phyloP scores from a whole-genome alignment of 805 yeast genomes.

The Yarrowia osloensis region DNA sequence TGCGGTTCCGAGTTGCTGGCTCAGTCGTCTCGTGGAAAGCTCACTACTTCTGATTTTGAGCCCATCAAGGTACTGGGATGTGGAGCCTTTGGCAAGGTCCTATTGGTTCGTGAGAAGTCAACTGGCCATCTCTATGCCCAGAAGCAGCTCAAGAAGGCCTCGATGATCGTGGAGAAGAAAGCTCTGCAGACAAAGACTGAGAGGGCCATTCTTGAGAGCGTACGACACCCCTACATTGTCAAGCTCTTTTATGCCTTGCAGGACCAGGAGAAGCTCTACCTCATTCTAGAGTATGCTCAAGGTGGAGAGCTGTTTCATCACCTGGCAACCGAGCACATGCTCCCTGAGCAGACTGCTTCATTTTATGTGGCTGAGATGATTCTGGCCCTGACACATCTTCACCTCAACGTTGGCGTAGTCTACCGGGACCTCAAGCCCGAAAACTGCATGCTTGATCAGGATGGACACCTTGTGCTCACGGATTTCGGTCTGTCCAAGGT shows the following conservation, averaged over 20 bases:
- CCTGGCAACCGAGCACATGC: slow-evolving; percentile 51
- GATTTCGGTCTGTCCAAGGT: slow-evolving; percentile 76
- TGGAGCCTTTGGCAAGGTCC: slow-evolving; percentile 88
- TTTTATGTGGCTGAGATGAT: slow-evolving; percentile 81
- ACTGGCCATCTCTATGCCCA: slow-evolving; percentile 77
- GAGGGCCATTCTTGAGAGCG: slow-evolving; percentile 66
- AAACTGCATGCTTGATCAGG: slow-evolving; percentile 72
- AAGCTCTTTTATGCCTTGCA: slow-evolving; percentile 81
- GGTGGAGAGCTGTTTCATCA: slow-evolving; percentile 85
- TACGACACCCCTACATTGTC: slow-evolving; percentile 79
- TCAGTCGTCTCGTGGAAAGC: slow-evolving; percentile 34
- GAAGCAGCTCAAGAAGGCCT: slow-evolving; percentile 81
- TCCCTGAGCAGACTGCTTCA: slow-evolving; percentile 65
- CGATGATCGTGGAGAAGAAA: slow-evolving; percentile 60
- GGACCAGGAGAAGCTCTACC: slow-evolving; percentile 71
- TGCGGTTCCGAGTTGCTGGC: slow-evolving; percentile 3
- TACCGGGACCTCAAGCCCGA: slow-evolving; percentile 90
- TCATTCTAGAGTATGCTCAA: slow-evolving; percentile 76
- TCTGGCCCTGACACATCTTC: slow-evolving; percentile 73
- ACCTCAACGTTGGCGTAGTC: slow-evolving; percentile 69
- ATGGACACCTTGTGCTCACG: slow-evolving; percentile 80
- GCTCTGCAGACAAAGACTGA: slow-evolving; percentile 81
- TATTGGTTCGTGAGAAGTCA: slow-evolving; percentile 65
- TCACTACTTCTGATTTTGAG: slow-evolving; percentile 57
- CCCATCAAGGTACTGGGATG: slow-evolving; percentile 77